Evolutionary conservation across 495 filamentous ascomycete species (phyloP), one percentile per base, ranked within the genome.

Genomic region (Coniosporium apollinis): DNA sequence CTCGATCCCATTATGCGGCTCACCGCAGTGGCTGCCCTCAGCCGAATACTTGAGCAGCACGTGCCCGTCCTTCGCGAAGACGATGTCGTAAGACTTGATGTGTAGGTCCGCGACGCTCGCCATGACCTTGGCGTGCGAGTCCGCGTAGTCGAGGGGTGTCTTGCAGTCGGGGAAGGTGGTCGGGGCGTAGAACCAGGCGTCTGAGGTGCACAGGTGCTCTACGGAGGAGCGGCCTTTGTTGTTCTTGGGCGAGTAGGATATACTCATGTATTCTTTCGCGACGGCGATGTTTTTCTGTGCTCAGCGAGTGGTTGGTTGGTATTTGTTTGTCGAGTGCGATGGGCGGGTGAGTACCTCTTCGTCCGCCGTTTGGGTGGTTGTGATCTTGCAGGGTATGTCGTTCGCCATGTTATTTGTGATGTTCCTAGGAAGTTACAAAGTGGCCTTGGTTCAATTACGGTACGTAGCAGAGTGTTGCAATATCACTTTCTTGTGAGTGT

Each of bases 251-350:
- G 44, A 47, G 36, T 57, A 55, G 17, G 52, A 41, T 16, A 55
- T 49, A 19, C 38, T 37, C 52, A 55, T 57, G 48, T 55, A 57
- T 15, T 57, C 45, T 37, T 56, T 48, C 35, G 48, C 51, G 3
- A 54, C 29, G 19, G 43, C 50, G 28, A 57, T 56, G 35, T 56
- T 57, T 44, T 45, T 51, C 50, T 57, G 25, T 15, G 43, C 44
- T n/a, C n/a, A n/a, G n/a, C n/a, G n/a, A n/a, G 22, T 5, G 15
- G 8, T 26, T 7, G 24, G 24, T 26, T 26, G 13, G 24, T 13
- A 7, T 7, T 13, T 8, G 24, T 13, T 26, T 13, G 7, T 13
- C 7, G 13, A 7, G 8, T 26, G 7, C 8, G 13, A 26, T 26
- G 13, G 24, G 24, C 7, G 13, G 13, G 13, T 8, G 8, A 13